Percentiles rank a stretch among this genome's conserved stretches.
phyloP scores from a whole-genome alignment of 768 basidiomycete species.

The Macrolepiota fuliginosa region DNA sequence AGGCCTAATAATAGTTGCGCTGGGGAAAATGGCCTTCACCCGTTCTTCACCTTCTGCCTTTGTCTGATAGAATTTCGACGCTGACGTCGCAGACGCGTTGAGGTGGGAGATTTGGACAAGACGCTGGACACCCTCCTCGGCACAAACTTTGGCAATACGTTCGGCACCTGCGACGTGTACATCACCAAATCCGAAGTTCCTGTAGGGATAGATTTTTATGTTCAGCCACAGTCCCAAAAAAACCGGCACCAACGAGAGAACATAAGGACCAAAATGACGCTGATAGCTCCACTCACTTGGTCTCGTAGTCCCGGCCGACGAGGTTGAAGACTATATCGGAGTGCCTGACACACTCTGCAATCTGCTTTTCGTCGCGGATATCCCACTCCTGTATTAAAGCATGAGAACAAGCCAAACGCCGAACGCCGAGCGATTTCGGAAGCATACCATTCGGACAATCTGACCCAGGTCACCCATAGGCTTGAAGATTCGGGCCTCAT shows the following conservation, averaged over 20 bases:
- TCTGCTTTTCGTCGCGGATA: conserved; percentile 84
- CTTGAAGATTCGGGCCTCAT: conserved; percentile 85
- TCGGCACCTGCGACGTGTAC: conserved; percentile 84
- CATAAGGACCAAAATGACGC: neutral
- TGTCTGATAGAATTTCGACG: conserved; percentile 81
- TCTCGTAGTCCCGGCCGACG: conserved; percentile 90
- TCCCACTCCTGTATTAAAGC: conserved; percentile 82
- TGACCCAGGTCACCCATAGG: conserved; percentile 97
- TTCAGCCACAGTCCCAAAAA: neutral
- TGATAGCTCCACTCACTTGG: conserved; percentile 60
- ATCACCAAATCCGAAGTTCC: conserved; percentile 83
- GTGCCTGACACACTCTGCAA: conserved; percentile 90
- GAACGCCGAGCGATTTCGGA: conserved; percentile 1
- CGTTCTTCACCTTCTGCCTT: conserved; percentile 90
- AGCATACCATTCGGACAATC: conserved; percentile 85
- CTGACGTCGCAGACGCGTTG: conserved; percentile 78
- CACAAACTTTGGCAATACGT: conserved; percentile 81
- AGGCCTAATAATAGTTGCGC: conserved; percentile 87
- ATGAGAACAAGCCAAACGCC: conserved; percentile 13
- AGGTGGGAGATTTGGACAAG: conserved; percentile 95
- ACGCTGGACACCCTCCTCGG: conserved; percentile 73
- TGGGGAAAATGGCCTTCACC: conserved; percentile 80
- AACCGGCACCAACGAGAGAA: conserved; percentile 7
- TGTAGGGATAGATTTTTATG: conserved; percentile 28
- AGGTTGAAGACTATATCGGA: conserved; percentile 98